phyloP scores from a whole-genome alignment of 169 alveolate species.

The Babesia bovis region DNA sequence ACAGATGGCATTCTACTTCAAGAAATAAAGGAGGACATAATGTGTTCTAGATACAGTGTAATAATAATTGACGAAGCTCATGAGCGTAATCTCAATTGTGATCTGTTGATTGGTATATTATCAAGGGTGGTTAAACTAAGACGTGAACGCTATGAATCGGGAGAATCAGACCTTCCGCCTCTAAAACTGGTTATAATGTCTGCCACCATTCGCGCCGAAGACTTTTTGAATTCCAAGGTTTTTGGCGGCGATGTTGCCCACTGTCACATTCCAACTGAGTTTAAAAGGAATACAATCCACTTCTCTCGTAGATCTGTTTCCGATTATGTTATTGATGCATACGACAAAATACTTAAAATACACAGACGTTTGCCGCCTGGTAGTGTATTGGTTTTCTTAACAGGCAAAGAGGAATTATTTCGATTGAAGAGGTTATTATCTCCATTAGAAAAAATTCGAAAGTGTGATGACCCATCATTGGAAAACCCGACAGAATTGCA shows the following conservation, averaged over 20 bases:
- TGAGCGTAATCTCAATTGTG: slow-evolving; percentile 98
- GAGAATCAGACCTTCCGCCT: slow-evolving; percentile 24
- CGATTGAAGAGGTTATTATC: slow-evolving; percentile 81
- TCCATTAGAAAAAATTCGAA: background rate
- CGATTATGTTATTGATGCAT: slow-evolving; percentile 74
- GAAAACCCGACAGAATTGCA: background rate
- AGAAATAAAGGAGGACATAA: slow-evolving; percentile 89
- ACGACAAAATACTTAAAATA: slow-evolving; percentile 79
- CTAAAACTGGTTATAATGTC: slow-evolving; percentile 94
- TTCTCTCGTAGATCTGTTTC: slow-evolving; percentile 62
- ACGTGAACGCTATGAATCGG: slow-evolving; percentile 23
- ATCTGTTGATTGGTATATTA: slow-evolving; percentile 93
- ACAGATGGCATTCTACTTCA: slow-evolving; percentile 98
- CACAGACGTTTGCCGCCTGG: slow-evolving; percentile 96
- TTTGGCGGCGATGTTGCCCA: slow-evolving; percentile 58
- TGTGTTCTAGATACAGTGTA: slow-evolving; percentile 88
- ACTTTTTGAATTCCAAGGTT: slow-evolving; percentile 63
- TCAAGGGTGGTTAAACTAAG: slow-evolving; percentile 84
- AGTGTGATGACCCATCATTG: background rate
- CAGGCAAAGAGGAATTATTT: slow-evolving; percentile 94
- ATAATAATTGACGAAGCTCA: slow-evolving; percentile 99
- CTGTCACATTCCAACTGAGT: slow-evolving; percentile 66
- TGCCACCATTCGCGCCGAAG: slow-evolving; percentile 91
- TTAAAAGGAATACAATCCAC: slow-evolving; percentile 64
- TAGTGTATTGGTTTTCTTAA: slow-evolving; percentile 94